These are phyloP conservation scores for Aureobasidium sp. DNA, from an alignment of 2,329 filamentous ascomycete species.

Conservation along the genomic window DNA sequence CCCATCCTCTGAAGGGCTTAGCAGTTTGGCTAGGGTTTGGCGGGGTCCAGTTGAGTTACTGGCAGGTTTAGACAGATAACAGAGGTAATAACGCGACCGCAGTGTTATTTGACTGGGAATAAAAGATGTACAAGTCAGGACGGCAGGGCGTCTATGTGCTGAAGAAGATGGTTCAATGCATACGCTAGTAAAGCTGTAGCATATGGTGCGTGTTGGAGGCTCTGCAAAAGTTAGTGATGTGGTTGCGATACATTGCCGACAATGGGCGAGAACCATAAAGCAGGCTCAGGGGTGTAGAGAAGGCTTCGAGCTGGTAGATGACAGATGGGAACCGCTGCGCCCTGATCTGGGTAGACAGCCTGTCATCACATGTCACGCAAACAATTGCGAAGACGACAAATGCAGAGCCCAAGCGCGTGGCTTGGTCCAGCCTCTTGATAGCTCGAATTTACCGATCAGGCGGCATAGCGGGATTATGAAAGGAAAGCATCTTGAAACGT, in stretches of 20 bases:
- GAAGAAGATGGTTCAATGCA: constrained; percentile 3
- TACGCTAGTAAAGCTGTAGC: not conserved
- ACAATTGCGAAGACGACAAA: not conserved
- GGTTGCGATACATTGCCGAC: too few species aligned
- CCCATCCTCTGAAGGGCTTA: not conserved
- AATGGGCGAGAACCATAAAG: not conserved
- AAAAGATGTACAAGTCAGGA: constrained; percentile 6
- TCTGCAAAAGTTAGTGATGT: not conserved
- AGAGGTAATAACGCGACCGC: not conserved
- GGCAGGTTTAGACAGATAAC: not conserved
- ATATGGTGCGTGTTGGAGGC: not conserved
- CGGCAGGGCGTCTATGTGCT: constrained; percentile 13
- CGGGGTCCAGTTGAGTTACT: not conserved
- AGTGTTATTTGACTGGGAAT: not conserved
- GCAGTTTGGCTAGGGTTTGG: not conserved
- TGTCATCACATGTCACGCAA: not conserved
- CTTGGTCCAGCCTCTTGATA: not conserved
- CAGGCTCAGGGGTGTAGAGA: not conserved
- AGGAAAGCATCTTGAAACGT: not conserved
- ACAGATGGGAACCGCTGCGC: not conserved
- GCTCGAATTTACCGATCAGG: not conserved
- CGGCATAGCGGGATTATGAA: not conserved
- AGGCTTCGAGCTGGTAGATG: not conserved
- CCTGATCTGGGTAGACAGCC: not conserved
- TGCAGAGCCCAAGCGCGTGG: not conserved